Conservation (phyloP, 2,329 filamentous ascomycete species). For the Ophiostoma quercus region DNA sequence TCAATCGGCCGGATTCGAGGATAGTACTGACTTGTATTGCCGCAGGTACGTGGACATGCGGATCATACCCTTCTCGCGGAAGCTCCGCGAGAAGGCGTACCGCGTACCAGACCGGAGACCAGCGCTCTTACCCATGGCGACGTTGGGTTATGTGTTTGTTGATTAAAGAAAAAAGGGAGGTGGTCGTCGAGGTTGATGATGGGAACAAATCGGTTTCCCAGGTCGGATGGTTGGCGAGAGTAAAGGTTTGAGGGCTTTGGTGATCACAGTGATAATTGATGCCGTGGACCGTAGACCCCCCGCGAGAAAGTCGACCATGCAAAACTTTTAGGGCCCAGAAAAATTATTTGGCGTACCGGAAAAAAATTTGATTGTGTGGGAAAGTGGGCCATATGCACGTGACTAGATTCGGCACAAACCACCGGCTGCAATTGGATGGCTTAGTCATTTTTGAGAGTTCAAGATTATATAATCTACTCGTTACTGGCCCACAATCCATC, state of each 20-base stretch:
- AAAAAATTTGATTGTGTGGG: conserved; percentile 26
- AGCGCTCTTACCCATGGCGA: conserved; percentile 74
- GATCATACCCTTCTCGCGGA: conserved; percentile 95
- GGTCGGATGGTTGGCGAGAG: conserved; percentile 19
- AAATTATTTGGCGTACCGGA: conserved; percentile 20
- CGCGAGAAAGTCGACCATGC: conserved; percentile 23
- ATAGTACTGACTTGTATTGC: conserved; percentile 69
- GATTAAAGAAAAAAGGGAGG: conserved; percentile 11
- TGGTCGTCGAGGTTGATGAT: conserved; percentile 20
- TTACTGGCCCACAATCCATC: too few relatives aligned
- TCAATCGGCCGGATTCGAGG: conserved; percentile 8
- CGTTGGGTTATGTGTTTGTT: conserved; percentile 31
- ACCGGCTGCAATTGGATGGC: background rate
- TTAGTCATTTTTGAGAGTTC: background rate
- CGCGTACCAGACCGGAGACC: conserved; percentile 83
- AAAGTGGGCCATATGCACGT: conserved; percentile 21
- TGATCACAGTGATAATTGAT: conserved; percentile 16
- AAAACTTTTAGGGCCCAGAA: conserved; percentile 26
- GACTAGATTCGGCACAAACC: conserved; percentile 9
- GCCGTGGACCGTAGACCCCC: conserved; percentile 18
- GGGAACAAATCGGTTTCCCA: conserved; percentile 16
- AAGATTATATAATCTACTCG: conserved; percentile 13
- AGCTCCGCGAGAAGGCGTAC: conserved; percentile 90
- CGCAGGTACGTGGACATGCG: conserved; percentile 88
- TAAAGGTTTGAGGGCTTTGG: conserved; percentile 14